Evolutionary conservation across 2,329 filamentous ascomycete species (phyloP).

Genomic region (Neonectria sp.): DNA sequence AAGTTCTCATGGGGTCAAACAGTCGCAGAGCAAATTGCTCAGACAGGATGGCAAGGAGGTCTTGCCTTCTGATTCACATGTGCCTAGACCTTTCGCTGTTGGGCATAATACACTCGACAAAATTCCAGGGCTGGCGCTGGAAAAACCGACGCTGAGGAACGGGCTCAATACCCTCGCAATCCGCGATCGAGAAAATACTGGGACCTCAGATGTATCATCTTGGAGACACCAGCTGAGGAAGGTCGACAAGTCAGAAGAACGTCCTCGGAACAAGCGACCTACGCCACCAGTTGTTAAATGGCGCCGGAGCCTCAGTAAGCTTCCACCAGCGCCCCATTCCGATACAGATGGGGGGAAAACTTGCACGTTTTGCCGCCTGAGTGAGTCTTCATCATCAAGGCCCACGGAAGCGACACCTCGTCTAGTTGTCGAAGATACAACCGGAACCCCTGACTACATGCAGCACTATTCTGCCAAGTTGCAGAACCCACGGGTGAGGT

Average conservation of each 20-base stretch:
- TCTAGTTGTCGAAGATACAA: constrained; percentile 16
- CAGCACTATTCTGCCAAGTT: constrained; percentile 21
- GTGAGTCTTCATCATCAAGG: constrained; percentile 34
- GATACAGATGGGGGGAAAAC: constrained; percentile 32
- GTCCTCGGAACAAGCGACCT: constrained; percentile 24
- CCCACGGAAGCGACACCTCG: constrained; percentile 12
- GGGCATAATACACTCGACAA: not conserved
- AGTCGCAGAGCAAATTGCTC: not conserved
- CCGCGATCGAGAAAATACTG: constrained; percentile 20
- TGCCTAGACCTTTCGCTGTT: not conserved
- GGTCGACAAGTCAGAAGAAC: constrained; percentile 38
- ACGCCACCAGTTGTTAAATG: constrained; percentile 39
- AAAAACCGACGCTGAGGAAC: constrained; percentile 27
- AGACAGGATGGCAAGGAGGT: not conserved
- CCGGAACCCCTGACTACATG: constrained; percentile 5
- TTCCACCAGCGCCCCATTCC: constrained; percentile 29
- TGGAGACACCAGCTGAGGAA: constrained; percentile 46
- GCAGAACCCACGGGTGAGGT: constrained; percentile 41
- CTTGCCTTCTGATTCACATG: not conserved
- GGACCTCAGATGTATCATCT: constrained; percentile 33
- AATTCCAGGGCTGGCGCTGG: not conserved
- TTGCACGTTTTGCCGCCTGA: constrained; percentile 44
- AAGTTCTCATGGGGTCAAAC: not conserved
- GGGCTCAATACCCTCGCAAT: constrained; percentile 13
- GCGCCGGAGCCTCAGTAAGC: constrained; percentile 44